Conservation (phyloP, 2,329 filamentous ascomycete species). For the Penicillium sp. region DNA sequence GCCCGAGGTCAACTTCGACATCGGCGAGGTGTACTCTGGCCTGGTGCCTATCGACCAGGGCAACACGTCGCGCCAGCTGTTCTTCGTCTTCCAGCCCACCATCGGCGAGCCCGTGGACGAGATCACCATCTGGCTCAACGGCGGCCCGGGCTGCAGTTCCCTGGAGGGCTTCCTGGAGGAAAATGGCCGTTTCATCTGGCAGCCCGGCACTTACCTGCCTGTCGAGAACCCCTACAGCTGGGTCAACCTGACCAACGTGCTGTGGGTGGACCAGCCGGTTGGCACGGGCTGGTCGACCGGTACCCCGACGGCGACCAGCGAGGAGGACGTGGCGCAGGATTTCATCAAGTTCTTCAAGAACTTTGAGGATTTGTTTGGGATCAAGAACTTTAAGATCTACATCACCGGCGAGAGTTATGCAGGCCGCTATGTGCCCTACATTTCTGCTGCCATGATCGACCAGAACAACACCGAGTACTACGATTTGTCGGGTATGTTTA, state of each 20-base stretch:
- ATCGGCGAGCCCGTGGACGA: conserved; percentile 43
- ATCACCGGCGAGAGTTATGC: conserved; percentile 71
- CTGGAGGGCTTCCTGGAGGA: conserved; percentile 70
- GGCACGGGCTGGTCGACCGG: conserved; percentile 68
- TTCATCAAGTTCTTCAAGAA: conserved; percentile 78
- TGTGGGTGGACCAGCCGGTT: conserved; percentile 55
- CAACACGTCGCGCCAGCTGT: conserved; percentile 43
- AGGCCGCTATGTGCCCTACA: conserved; percentile 68
- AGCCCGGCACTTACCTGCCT: conserved; percentile 64
- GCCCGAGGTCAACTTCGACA: conserved; percentile 66
- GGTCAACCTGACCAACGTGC: conserved; percentile 70
- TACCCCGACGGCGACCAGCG: conserved; percentile 59
- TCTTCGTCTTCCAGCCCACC: conserved; percentile 48
- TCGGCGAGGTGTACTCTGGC: conserved; percentile 51
- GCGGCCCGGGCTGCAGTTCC: conserved; percentile 54
- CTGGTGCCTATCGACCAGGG: conserved; percentile 52
- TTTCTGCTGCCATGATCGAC: conserved; percentile 69
- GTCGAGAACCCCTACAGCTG: conserved; percentile 67
- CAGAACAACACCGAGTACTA: conserved; percentile 64
- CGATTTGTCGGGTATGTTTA: conserved; percentile 54
- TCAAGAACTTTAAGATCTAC: conserved; percentile 68
- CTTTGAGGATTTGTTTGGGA: conserved; percentile 65
- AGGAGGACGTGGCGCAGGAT: conserved; percentile 65
- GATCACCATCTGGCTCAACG: conserved; percentile 47
- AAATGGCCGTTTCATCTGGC: conserved; percentile 70